phyloP scores from a whole-genome alignment of 73 alveolate genomes.

The Tetrahymena borealis region DNA sequence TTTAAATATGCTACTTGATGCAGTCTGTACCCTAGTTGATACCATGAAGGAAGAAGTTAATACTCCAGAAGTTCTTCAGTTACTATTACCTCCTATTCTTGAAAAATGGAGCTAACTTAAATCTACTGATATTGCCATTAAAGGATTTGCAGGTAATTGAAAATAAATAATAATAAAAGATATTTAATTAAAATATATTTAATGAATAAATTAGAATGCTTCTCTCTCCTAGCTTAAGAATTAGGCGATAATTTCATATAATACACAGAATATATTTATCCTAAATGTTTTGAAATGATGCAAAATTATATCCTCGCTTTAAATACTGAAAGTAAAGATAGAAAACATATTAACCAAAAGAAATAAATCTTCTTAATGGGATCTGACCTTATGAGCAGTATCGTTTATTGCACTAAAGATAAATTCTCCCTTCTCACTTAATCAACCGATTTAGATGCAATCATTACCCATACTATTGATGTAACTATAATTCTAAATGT shows the following conservation, averaged over 20 bases:
- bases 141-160: background rate
- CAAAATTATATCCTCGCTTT: background rate
- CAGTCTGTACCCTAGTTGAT: background rate
- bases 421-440: background rate
- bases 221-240: background rate
- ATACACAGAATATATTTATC: background rate
- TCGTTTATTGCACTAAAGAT: background rate
- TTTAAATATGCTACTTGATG: background rate
- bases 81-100: background rate
- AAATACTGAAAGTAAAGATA: background rate
- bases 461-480: background rate
- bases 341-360: background rate
- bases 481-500: background rate
- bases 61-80: background rate
- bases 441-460: background rate
- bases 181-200: background rate
- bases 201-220: background rate
- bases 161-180: background rate
- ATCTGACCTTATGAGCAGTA: background rate
- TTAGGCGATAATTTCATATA: background rate
- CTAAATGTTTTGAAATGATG: background rate
- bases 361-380: background rate
- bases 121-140: background rate
- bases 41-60: background rate
- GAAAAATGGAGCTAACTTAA: background rate